Evolutionary conservation across 257 asterid genomes (phyloP).

Genomic region (Solanum chiquidenum): DNA sequence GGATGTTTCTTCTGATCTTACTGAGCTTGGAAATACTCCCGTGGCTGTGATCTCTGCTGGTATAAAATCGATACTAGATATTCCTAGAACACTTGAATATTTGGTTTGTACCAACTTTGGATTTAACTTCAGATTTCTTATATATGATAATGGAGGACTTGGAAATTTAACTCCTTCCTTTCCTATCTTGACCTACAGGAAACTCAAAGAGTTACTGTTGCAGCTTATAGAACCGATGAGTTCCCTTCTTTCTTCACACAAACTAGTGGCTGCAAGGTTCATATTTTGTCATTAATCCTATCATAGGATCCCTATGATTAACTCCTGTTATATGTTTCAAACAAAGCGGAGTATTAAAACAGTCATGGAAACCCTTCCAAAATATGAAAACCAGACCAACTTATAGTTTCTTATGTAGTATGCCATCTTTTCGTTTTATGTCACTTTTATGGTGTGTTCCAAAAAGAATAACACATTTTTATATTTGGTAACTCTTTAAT

Average conservation of each 20-base stretch:
- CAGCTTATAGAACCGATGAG: constrained; percentile 70
- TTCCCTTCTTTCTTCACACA: constrained; percentile 93
- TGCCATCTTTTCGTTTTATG: neutral
- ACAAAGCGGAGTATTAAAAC: neutral
- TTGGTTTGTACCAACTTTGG: constrained; percentile 37
- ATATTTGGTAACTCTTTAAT: neutral
- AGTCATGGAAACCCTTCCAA: neutral
- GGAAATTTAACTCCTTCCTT: neutral
- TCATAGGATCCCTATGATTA: neutral
- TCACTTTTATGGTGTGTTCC: neutral
- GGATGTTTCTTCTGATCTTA: constrained; percentile 94
- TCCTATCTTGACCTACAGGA: constrained; percentile 42
- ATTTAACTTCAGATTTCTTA: neutral
- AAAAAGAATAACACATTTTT: neutral
- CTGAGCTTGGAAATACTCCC: constrained; percentile 88
- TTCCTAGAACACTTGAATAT: constrained; percentile 81
- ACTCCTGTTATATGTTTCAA: neutral
- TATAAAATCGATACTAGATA: constrained; percentile 85
- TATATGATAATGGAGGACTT: neutral
- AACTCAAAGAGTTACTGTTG: constrained; percentile 93
- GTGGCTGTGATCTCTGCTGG: constrained; percentile 92
- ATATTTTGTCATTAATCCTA: neutral
- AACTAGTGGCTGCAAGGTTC: constrained; percentile 79
- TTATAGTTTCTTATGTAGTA: neutral
- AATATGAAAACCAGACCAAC: neutral